Percentiles rank a stretch among this genome's conserved stretches.
phyloP scores from a whole-genome alignment of 148 eudicot species.

The Dysphania ambrosioides region DNA sequence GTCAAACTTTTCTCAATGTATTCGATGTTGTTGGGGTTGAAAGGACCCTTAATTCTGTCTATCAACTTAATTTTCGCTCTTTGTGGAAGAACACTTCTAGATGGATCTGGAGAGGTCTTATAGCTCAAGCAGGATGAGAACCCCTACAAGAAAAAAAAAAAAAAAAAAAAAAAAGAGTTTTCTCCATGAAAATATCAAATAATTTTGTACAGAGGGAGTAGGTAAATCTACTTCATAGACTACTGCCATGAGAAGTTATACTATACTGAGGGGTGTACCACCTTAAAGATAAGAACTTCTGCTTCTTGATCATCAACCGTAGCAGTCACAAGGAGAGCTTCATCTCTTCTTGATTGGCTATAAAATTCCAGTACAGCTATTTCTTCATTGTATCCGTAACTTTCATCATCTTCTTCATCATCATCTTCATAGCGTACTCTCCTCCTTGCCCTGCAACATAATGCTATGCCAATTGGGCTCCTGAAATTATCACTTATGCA shows the following conservation, averaged over 20 bases:
- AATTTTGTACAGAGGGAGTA: no score
- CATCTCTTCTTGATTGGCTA: constrained; percentile 51
- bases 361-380: constrained; percentile 61
- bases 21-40: constrained; percentile 61
- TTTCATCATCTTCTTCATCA: no score
- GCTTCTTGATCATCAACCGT: constrained; percentile 55
- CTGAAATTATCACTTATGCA: not conserved
- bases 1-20: constrained; percentile 62
- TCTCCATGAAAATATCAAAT: no score
- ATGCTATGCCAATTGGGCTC: not conserved
- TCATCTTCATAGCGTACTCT: constrained; percentile 43
- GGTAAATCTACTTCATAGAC: no score
- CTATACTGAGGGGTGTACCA: no score
- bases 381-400: constrained; percentile 55
- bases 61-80: constrained; percentile 63
- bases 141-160: constrained; percentile 42
- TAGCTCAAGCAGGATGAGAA: constrained; percentile 79
- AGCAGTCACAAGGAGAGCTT: constrained; percentile 63
- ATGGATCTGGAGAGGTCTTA: constrained; percentile 56
- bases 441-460: constrained; percentile 38
- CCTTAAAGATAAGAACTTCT: no score
- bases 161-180: no score
- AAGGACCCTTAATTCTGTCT: constrained; percentile 68
- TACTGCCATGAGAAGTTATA: no score
- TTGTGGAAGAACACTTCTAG: constrained; percentile 70